Conservation (phyloP, 2,329 filamentous ascomycete genomes). For the Paraphaeosphaeria sporulosa region DNA sequence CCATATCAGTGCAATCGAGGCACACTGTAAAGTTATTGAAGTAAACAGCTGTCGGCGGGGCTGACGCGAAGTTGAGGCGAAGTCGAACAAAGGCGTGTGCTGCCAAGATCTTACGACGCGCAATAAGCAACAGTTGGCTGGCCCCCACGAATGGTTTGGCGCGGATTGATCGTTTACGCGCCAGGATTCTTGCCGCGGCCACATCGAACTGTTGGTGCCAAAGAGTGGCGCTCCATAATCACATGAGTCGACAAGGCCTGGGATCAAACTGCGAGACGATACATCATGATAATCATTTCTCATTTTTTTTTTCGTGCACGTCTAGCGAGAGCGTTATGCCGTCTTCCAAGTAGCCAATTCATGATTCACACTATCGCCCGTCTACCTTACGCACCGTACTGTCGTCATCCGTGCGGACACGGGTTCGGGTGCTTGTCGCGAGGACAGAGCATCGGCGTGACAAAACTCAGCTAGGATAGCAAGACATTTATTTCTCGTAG, state of each 20-base stretch:
- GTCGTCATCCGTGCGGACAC: constrained; percentile 1
- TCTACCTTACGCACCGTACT: not conserved
- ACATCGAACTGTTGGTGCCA: too few relatives aligned
- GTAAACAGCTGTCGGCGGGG: not conserved
- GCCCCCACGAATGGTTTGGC: not conserved
- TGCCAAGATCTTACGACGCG: not conserved
- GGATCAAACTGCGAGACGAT: not conserved
- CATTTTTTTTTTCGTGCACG: constrained; percentile 7
- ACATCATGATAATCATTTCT: constrained; percentile 6
- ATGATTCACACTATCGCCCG: not conserved
- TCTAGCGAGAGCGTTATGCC: not conserved
- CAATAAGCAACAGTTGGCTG: not conserved
- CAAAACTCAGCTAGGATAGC: not conserved
- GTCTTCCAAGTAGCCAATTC: not conserved
- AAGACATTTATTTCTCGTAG: constrained; percentile 78
- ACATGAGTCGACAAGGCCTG: too few relatives aligned
- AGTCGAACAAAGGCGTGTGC: not conserved
- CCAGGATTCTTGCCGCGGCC: not conserved
- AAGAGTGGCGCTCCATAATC: too few relatives aligned
- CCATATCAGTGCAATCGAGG: not conserved
- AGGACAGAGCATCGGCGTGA: not conserved
- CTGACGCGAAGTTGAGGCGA: not conserved
- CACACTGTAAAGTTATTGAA: not conserved
- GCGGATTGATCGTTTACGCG: not conserved
- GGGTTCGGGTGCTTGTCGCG: not conserved